Percentiles rank a stretch among this genome's conserved stretches.
phyloP scores from a whole-genome alignment of 495 filamentous ascomycete genomes.

The Tuber umbilicatum region DNA sequence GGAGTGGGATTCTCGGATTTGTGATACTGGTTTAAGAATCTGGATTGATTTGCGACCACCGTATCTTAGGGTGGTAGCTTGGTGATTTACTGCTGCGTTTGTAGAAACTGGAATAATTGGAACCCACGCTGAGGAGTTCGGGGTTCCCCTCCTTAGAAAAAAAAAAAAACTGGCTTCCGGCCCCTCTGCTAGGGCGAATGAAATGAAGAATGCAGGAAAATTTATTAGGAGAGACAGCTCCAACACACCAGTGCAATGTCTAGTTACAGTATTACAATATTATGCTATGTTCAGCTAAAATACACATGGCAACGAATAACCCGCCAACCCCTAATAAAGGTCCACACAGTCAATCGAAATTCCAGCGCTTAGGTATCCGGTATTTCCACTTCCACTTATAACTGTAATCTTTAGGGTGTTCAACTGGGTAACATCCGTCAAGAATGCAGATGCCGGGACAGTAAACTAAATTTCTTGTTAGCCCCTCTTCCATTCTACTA shows the following conservation, averaged over 20 bases:
- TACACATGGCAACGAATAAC: not conserved
- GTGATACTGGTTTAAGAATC: not conserved
- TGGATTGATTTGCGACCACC: not conserved
- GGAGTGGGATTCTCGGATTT: too few relatives aligned
- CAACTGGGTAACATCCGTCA: constrained; percentile 15
- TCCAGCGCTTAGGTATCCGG: constrained; percentile 19
- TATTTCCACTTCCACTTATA: constrained; percentile 19
- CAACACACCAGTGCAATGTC: not conserved
- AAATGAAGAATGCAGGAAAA: not conserved
- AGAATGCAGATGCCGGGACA: constrained; percentile 14
- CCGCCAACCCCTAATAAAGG: constrained; percentile 14
- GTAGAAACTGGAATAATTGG: not conserved
- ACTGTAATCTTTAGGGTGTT: constrained; percentile 20
- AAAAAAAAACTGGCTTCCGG: not conserved
- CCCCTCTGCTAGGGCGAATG: not conserved
- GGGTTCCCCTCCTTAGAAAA: not conserved
- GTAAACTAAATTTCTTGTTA: constrained; percentile 9
- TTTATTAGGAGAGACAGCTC: not conserved
- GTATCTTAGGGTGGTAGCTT: not conserved
- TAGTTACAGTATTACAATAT: not conserved
- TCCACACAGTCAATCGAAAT: constrained; percentile 29
- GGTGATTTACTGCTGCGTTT: not conserved
- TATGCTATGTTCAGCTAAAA: not conserved
- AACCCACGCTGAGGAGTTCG: not conserved
- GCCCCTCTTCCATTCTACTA: not conserved